Percentiles rank a stretch among this genome's conserved stretches.
Evolutionary conservation across 805 yeast genomes (phyloP).

Genomic region (Scheffersomyces lignosus): DNA sequence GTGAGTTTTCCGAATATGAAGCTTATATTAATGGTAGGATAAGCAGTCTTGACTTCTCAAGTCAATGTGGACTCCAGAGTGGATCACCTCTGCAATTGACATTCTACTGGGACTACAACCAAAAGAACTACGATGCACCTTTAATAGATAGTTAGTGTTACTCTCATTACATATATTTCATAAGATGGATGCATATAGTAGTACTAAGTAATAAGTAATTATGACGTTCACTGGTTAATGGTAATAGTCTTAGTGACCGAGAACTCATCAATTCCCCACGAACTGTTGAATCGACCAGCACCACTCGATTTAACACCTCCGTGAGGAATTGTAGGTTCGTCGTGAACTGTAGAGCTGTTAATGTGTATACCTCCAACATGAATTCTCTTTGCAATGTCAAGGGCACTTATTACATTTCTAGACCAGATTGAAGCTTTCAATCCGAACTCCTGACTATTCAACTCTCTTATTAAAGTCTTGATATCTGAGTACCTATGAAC

Average conservation of each 20-base stretch:
- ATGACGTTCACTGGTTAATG: conserved; percentile 10
- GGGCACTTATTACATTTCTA: conserved; percentile 31
- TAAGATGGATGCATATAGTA: too few relatives aligned
- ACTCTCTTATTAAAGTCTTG: conserved; percentile 5
- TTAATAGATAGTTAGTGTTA: not conserved
- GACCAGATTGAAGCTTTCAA: conserved; percentile 47
- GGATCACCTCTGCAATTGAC: conserved; percentile 26
- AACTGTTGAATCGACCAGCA: conserved; percentile 36
- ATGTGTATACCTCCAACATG: conserved; percentile 44
- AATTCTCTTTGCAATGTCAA: conserved; percentile 30
- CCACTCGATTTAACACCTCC: conserved; percentile 46
- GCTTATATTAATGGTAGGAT: conserved; percentile 28
- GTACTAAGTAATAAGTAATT: not conserved
- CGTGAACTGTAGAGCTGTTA: conserved; percentile 31
- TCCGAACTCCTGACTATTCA: conserved; percentile 27
- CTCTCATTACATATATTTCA: too few relatives aligned
- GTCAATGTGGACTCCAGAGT: conserved; percentile 20
- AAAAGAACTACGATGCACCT: conserved; percentile 20
- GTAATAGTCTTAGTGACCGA: conserved; percentile 37
- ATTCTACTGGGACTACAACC: conserved; percentile 43
- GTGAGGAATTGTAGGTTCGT: conserved; percentile 42
- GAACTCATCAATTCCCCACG: conserved; percentile 48
- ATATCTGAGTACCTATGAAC: conserved; percentile 24
- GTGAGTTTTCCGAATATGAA: conserved; percentile 36
- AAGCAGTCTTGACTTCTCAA: conserved; percentile 21